Base-by-base conservation (phyloP, 345 rosid genomes). In the Kernera saxatilis region DNA sequence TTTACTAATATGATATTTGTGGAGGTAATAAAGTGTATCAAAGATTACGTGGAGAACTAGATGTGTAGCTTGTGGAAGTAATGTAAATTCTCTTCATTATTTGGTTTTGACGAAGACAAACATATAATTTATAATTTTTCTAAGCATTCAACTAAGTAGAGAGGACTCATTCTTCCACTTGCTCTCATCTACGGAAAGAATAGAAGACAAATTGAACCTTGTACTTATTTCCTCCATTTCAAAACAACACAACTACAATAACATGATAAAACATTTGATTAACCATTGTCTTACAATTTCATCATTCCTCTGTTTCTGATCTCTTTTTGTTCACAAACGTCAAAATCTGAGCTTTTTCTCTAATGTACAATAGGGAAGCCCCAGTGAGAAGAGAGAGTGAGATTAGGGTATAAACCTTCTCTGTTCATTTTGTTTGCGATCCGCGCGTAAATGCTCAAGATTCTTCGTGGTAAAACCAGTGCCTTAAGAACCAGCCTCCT, bases 311-410 rank as follows among this genome's bases (percentile, higher is more conserved):
- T 62, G 21, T 25, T 23, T 45, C 10, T 56, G 10, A 40, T 15
- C 3, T 32, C 36, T 1, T 52, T 52, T 53, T 10, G 30, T 63
- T 70, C 56, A 58, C 30, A 53, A 39, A 40, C 45, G 17, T 71
- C 78, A 74, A 23, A 74, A 48, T 17, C 8, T 12, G 17, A 67
- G 73, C 12, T n/a, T 67, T 8, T 51, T 46, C 22, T 67, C 63
- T 60, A 35, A 32, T 6, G 32, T 29, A 80, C 35, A 84, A 58
- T 54, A 81, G 84, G 4, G 86, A 91, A 58, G 13, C 92, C 95
- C 91, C 84, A 82, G 8, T 82, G 85, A 69, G 87, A 75, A 43
- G 86, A 82, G 59, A 91, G 73, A 64, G 78, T 63, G 64, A 83
- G 59, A 70, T 67, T 83, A 14, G 90, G 84, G 70, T 69, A 78